A percentile compares a stretch with the other conserved stretches of the same genome.
These are phyloP conservation scores for Colletotrichum musicola DNA, from an alignment of 2,329 filamentous ascomycete genomes.

Conservation along the genomic window DNA sequence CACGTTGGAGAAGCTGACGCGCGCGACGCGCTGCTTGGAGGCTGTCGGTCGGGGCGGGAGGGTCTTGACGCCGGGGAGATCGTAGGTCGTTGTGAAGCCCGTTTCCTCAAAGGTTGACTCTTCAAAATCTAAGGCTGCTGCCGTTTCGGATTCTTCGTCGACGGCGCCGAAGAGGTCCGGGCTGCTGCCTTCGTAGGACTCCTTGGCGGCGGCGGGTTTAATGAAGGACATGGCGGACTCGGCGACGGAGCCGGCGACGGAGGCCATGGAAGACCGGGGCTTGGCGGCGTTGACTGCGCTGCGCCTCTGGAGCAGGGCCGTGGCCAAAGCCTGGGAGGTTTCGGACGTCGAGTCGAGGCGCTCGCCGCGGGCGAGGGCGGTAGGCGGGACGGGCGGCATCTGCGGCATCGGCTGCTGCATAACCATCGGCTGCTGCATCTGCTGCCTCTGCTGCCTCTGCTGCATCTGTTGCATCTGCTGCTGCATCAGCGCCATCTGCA, in stretches of 20 bases:
- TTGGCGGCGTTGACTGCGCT: too few species aligned
- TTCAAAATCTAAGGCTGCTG: conserved; percentile 57
- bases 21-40: conserved; percentile 71
- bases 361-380: too few species aligned
- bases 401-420: too few species aligned
- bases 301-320: too few species aligned
- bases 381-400: too few species aligned
- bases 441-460: too few species aligned
- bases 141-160: conserved; percentile 35
- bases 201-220: background rate
- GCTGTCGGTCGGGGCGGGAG: conserved; percentile 63
- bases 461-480: too few species aligned
- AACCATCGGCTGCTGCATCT: too few species aligned
- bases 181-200: background rate
- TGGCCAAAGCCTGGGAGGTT: too few species aligned
- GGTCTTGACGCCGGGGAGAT: conserved; percentile 69
- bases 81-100: conserved; percentile 72
- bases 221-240: background rate
- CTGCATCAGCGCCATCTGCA: too few species aligned
- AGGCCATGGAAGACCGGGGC: background rate
- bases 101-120: conserved; percentile 70
- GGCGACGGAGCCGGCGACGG: background rate
- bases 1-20: conserved; percentile 63
- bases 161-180: background rate
- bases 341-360: too few species aligned